Conservation (phyloP, 176 grass and related monocot genomes). For the Themeda triandra region DNA sequence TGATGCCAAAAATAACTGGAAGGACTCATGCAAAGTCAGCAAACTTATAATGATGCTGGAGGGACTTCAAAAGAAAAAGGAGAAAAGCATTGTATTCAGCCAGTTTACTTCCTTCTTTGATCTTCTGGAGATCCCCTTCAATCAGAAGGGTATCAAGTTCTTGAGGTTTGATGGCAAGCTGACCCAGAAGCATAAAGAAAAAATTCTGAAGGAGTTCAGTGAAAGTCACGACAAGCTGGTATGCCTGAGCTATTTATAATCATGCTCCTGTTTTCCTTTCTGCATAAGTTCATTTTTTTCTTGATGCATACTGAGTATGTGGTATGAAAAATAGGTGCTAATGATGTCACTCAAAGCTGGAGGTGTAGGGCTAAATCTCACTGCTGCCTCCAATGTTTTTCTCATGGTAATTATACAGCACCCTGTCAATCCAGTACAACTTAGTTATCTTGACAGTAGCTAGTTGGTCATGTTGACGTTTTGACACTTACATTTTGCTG, state of each 20-base stretch:
- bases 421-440: neutral
- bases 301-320: constrained; percentile 15
- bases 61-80: constrained; percentile 40
- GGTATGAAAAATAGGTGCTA: constrained; percentile 56
- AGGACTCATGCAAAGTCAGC: constrained; percentile 77
- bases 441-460: neutral
- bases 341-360: constrained; percentile 84
- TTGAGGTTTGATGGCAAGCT: constrained; percentile 82
- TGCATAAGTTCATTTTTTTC: neutral
- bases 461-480: neutral
- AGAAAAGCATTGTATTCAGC: constrained; percentile 97
- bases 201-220: constrained; percentile 72
- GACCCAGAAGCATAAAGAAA: constrained; percentile 66
- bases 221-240: constrained; percentile 70
- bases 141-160: constrained; percentile 58
- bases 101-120: constrained; percentile 93
- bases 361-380: constrained; percentile 87
- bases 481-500: neutral
- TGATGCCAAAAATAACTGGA: constrained; percentile 79
- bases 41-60: constrained; percentile 60
- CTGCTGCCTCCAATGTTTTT: constrained; percentile 90
- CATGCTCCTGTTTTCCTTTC: neutral
- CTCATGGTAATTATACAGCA: constrained; percentile 54
- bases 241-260: constrained; percentile 1
- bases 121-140: constrained; percentile 70